These are phyloP conservation scores for Macroventuria anomochaeta DNA, from an alignment of 2,329 filamentous ascomycete species.

Conservation along the genomic window DNA sequence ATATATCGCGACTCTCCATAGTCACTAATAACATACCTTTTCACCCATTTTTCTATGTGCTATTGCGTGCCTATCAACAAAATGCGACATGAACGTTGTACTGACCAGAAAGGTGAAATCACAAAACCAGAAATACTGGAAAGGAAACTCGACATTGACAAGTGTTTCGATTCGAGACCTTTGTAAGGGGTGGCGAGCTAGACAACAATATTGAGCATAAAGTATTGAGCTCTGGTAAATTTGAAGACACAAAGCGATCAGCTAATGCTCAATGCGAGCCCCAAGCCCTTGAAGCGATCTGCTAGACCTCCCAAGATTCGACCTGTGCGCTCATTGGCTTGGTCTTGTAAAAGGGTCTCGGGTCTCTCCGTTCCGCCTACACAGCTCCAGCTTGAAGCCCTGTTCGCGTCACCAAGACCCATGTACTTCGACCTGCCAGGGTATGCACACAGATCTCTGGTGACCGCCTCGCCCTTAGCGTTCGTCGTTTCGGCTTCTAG, in stretches of 20 bases:
- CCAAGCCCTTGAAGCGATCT: conserved; percentile 28
- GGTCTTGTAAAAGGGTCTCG: conserved; percentile 5
- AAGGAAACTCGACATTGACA: too few relatives aligned
- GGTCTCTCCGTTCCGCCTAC: conserved; percentile 28
- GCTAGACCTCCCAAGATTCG: conserved; percentile 26
- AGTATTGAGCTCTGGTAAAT: background rate
- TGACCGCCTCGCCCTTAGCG: conserved; percentile 25
- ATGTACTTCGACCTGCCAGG: conserved; percentile 28
- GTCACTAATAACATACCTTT: too few relatives aligned
- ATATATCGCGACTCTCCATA: too few relatives aligned
- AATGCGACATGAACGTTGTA: too few relatives aligned
- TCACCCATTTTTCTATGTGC: too few relatives aligned
- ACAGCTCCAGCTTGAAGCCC: conserved; percentile 34
- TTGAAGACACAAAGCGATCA: conserved; percentile 4
- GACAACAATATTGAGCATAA: too few relatives aligned
- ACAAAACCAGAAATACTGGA: too few relatives aligned
- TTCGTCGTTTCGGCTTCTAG: conserved; percentile 28
- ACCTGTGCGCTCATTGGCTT: conserved; percentile 18
- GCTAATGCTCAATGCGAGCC: conserved; percentile 26
- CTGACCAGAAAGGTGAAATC: too few relatives aligned
- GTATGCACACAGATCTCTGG: conserved; percentile 29
- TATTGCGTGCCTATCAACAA: too few relatives aligned
- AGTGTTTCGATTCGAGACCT: too few relatives aligned
- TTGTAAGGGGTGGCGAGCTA: too few relatives aligned
- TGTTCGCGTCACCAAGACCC: conserved; percentile 22